Evolutionary conservation across 129 eudicot species (phyloP).

Genomic region (carrot (Daucus carota)): DH1_v3.0 NC_030386.2:33878501-33879000

Average conservation of each 20-base stretch:
- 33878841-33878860: not conserved
- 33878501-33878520: slow-evolving; percentile 45
- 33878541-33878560: slow-evolving; percentile 61
- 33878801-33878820: slow-evolving; percentile 52
- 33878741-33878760: slow-evolving; percentile 82
- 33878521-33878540: slow-evolving; percentile 45
- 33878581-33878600: not conserved
- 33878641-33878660: not conserved
- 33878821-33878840: slow-evolving; percentile 10
- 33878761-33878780: slow-evolving; percentile 64
- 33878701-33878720: slow-evolving; percentile 61
- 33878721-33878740: slow-evolving; percentile 65
- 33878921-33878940: not conserved
- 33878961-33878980: not conserved
- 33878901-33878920: not conserved
- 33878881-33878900: not conserved
- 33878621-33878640: not conserved
- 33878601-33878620: not conserved
- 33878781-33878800: slow-evolving; percentile 44
- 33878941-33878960: not conserved
- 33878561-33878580: slow-evolving; percentile 54
- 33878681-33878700: slow-evolving; percentile 79
- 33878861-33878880: not conserved
- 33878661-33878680: not conserved
- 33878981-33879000: slow-evolving; percentile 1